phyloP scores from a whole-genome alignment of 306 rosid genomes.

The Abrus pulchellus region DNA sequence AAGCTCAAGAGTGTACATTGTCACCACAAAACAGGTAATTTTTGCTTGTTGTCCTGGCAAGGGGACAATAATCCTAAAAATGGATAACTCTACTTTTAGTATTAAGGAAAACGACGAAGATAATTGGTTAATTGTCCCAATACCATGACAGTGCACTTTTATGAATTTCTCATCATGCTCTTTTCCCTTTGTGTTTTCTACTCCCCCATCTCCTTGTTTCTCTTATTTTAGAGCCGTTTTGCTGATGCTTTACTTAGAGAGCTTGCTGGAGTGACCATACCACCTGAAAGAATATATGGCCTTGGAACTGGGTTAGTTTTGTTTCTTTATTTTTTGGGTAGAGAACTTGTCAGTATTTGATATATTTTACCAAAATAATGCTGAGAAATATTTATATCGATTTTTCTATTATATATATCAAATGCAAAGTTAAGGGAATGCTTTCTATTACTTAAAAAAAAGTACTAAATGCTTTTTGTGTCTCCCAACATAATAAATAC shows the following conservation, averaged over 20 bases:
- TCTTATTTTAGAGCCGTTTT: slow-evolving; percentile 69
- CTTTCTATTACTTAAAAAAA: too few species aligned
- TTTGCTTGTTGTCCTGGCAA: slow-evolving; percentile 3
- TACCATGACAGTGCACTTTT: not conserved
- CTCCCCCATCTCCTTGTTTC: not conserved
- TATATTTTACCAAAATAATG: slow-evolving; percentile 2
- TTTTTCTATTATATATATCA: too few species aligned
- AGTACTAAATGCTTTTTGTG: too few species aligned
- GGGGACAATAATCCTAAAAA: slow-evolving; percentile 32
- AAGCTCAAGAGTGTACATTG: slow-evolving; percentile 80
- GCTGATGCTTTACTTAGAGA: slow-evolving; percentile 81
- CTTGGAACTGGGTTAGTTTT: slow-evolving; percentile 74
- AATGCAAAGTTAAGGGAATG: too few species aligned
- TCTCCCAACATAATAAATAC: too few species aligned
- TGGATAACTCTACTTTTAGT: slow-evolving; percentile 21
- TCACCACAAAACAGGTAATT: slow-evolving; percentile 83
- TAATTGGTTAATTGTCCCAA: slow-evolving; percentile 12
- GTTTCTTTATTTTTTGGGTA: too few species aligned
- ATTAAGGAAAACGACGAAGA: slow-evolving; percentile 31
- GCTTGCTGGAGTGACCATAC: slow-evolving; percentile 80
- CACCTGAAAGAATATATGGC: slow-evolving; percentile 83
- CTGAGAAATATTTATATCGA: not conserved
- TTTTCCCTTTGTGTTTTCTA: slow-evolving; percentile 23
- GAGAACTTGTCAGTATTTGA: slow-evolving; percentile 19
- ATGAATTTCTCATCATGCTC: slow-evolving; percentile 23